phyloP scores from a whole-genome alignment of 2,329 filamentous ascomycete species.

The Cercospora brassicicola region DNA sequence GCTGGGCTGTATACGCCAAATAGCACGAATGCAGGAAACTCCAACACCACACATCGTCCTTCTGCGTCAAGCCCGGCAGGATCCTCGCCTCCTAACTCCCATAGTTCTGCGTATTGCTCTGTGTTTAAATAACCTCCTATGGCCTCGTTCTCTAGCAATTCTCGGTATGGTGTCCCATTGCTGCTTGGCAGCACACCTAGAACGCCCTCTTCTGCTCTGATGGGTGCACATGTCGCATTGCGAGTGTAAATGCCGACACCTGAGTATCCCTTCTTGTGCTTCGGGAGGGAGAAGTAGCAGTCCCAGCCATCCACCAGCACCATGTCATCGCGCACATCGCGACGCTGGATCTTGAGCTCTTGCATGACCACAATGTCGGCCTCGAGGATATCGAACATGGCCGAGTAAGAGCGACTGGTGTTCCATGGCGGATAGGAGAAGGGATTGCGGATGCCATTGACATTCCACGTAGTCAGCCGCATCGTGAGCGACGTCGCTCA shows the following conservation, averaged over 20 bases:
- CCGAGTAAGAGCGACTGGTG: conserved; percentile 48
- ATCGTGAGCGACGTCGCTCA: conserved; percentile 30
- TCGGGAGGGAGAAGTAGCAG: conserved; percentile 89
- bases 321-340: conserved; percentile 92
- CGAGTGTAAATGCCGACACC: conserved; percentile 94
- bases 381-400: conserved; percentile 92
- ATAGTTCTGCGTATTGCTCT: conserved; percentile 60
- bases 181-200: conserved; percentile 76
- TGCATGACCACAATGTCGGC: conserved; percentile 94
- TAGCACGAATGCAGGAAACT: conserved; percentile 92
- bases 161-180: conserved; percentile 68
- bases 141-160: conserved; percentile 69
- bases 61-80: conserved; percentile 78
- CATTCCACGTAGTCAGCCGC: conserved; percentile 49
- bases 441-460: conserved; percentile 57
- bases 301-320: conserved; percentile 94
- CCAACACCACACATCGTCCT: conserved; percentile 84
- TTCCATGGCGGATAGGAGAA: conserved; percentile 57
- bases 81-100: conserved; percentile 58
- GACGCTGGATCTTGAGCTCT: conserved; percentile 92
- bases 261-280: conserved; percentile 94
- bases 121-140: conserved; percentile 85
- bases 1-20: conserved; percentile 92
- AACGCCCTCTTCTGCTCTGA: conserved; percentile 91
- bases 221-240: conserved; percentile 79